Evolutionary conservation across 805 yeast genomes (phyloP).

Genomic region (Saccharomycopsis guyanensis): DNA sequence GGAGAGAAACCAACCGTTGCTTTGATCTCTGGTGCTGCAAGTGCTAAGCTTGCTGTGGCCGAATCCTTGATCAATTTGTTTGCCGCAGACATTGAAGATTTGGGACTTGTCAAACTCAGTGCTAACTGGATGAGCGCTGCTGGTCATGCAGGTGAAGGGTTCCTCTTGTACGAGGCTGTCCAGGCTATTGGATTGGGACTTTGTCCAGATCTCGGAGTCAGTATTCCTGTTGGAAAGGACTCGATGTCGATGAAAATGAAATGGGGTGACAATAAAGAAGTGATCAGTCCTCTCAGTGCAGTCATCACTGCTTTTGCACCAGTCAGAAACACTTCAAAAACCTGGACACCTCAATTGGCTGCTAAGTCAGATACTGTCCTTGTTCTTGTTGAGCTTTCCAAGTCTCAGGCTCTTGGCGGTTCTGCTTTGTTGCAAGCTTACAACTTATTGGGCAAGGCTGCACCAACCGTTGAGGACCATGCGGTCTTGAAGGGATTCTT

Average conservation of each 20-base stretch:
- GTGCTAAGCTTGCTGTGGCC: constrained; percentile 93
- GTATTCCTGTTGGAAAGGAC: constrained; percentile 98
- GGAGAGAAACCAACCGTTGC: constrained; percentile 95
- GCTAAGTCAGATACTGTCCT: constrained; percentile 49
- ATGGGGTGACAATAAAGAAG: constrained; percentile 81
- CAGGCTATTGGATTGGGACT: constrained; percentile 91
- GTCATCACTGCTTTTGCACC: constrained; percentile 89
- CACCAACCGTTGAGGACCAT: constrained; percentile 77
- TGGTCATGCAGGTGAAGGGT: constrained; percentile 89
- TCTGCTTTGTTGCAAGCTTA: constrained; percentile 93
- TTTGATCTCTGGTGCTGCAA: constrained; percentile 77
- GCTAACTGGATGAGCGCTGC: constrained; percentile 99
- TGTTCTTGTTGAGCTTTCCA: constrained; percentile 69
- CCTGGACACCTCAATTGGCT: constrained; percentile 90
- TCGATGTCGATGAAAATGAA: constrained; percentile 99
- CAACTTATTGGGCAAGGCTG: constrained; percentile 72
- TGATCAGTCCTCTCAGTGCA: constrained; percentile 89
- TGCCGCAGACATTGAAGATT: constrained; percentile 79
- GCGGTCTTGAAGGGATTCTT: constrained; percentile 60
- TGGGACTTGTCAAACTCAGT: constrained; percentile 73
- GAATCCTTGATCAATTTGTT: constrained; percentile 82
- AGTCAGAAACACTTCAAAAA: constrained; percentile 72
- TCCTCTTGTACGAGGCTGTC: constrained; percentile 91
- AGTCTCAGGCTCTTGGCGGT: constrained; percentile 67
- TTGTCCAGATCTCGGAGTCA: constrained; percentile 85